Evolutionary conservation across 2,329 filamentous ascomycete genomes (phyloP).

Genomic region (Beauveria rudraprayagi): DNA sequence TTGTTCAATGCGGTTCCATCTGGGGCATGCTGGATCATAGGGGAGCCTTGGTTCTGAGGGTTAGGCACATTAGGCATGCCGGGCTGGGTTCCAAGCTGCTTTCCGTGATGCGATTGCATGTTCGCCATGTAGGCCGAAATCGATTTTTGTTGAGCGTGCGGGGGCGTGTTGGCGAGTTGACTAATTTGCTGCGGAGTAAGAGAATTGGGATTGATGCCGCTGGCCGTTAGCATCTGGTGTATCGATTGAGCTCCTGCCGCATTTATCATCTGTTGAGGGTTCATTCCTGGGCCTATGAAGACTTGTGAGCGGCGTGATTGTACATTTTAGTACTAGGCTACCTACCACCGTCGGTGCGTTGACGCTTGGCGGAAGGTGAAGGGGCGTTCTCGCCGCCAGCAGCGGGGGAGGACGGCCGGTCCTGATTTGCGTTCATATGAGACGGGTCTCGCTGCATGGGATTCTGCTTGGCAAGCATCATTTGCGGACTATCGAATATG

Average conservation of each 20-base stretch:
- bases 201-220: constrained; percentile 67
- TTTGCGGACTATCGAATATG: constrained; percentile 47
- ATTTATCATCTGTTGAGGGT: constrained; percentile 57
- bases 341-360: constrained; percentile 59
- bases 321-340: not conserved
- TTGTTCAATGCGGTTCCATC: constrained; percentile 50
- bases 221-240: constrained; percentile 54
- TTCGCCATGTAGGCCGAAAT: constrained; percentile 82
- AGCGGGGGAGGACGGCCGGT: constrained; percentile 72
- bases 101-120: constrained; percentile 73
- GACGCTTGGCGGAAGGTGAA: constrained; percentile 77
- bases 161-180: constrained; percentile 46
- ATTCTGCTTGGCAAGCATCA: constrained; percentile 67
- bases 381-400: constrained; percentile 69
- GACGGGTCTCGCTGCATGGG: constrained; percentile 86
- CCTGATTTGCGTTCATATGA: constrained; percentile 75
- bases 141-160: constrained; percentile 66
- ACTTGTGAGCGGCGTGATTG: not conserved
- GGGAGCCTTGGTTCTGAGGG: constrained; percentile 70
- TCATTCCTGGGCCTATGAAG: constrained; percentile 45
- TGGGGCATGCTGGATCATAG: constrained; percentile 69
- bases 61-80: constrained; percentile 64
- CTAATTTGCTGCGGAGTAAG: constrained; percentile 73
- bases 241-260: constrained; percentile 41
- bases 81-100: constrained; percentile 67